Conservation (phyloP, 306 rosid genomes). For the Vigna radiata region DNA sequence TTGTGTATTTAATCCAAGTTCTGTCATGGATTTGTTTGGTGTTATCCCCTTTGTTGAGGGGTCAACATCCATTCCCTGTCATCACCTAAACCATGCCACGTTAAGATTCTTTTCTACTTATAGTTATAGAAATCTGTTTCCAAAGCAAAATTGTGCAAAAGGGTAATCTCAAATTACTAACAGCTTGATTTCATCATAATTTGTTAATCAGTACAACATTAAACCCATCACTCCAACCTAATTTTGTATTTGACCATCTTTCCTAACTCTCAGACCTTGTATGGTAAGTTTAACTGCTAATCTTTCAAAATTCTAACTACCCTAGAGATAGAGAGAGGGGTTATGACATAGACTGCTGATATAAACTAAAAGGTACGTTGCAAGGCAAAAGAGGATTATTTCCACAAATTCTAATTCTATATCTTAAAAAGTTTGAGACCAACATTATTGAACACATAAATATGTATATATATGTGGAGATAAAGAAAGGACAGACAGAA, state of each 20-base stretch:
- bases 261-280: constrained; percentile 23
- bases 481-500: constrained; percentile 41
- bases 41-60: constrained; percentile 79
- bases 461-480: constrained; percentile 22
- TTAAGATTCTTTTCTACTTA: constrained; percentile 71
- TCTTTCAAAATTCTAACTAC: constrained; percentile 34
- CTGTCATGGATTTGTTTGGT: constrained; percentile 76
- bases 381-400: constrained; percentile 2
- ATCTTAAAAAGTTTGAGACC: constrained; percentile 31
- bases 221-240: constrained; percentile 39
- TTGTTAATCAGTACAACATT: constrained; percentile 12
- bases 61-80: constrained; percentile 92
- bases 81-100: constrained; percentile 85
- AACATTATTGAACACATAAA: constrained; percentile 58
- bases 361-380: constrained; percentile 16
- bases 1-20: constrained; percentile 49
- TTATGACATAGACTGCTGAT: constrained; percentile 1
- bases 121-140: constrained; percentile 49
- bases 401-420: constrained; percentile 37
- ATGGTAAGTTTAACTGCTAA: constrained; percentile 34
- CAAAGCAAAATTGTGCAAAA: constrained; percentile 26
- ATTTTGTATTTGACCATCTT: constrained; percentile 40
- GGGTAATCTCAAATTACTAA: constrained; percentile 29
- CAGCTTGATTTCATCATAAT: constrained; percentile 37
- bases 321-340: constrained; percentile 33